Evolutionary conservation across 192 early-diverging fungal genomes (phyloP).

Genomic region (Mortierella alpina): DNA sequence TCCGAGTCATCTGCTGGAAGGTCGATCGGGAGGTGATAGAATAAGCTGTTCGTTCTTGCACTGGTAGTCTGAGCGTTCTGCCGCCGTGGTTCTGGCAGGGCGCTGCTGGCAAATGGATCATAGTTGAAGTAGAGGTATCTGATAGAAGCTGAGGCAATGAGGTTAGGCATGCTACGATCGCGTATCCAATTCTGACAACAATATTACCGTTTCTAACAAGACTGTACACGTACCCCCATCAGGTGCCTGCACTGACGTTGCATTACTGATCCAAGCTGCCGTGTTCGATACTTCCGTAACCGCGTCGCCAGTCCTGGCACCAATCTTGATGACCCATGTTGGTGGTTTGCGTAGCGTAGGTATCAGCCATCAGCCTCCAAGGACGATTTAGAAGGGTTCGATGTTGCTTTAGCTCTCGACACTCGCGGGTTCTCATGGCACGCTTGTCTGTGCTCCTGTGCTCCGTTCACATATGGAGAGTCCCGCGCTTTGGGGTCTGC

Average conservation of each 20-base stretch:
- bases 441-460: slow-evolving; percentile 14
- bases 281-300: slow-evolving; percentile 2
- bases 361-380: slow-evolving; percentile 38
- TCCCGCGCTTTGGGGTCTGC: slow-evolving; percentile 30
- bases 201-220: not conserved
- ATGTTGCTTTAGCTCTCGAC: not conserved
- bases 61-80: slow-evolving; percentile 21
- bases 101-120: slow-evolving; percentile 1
- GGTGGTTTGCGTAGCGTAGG: slow-evolving; percentile 15
- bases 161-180: too few species aligned
- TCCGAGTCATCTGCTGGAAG: slow-evolving; percentile 18
- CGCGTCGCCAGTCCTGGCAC: not conserved
- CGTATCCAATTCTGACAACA: too few species aligned
- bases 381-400: not conserved
- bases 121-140: slow-evolving; percentile 5
- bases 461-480: slow-evolving; percentile 32
- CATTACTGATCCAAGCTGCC: slow-evolving; percentile 6
- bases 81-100: not conserved
- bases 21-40: slow-evolving; percentile 43
- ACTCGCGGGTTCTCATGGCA: not conserved
- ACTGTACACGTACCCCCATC: slow-evolving; percentile 17
- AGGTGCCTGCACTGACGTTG: slow-evolving; percentile 24
- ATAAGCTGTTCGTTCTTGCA: slow-evolving; percentile 7
- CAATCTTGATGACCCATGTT: too few species aligned
- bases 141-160: too few species aligned